phyloP scores from a whole-genome alignment of 2,329 filamentous ascomycete species.

The Bipolaris zeicola region DNA sequence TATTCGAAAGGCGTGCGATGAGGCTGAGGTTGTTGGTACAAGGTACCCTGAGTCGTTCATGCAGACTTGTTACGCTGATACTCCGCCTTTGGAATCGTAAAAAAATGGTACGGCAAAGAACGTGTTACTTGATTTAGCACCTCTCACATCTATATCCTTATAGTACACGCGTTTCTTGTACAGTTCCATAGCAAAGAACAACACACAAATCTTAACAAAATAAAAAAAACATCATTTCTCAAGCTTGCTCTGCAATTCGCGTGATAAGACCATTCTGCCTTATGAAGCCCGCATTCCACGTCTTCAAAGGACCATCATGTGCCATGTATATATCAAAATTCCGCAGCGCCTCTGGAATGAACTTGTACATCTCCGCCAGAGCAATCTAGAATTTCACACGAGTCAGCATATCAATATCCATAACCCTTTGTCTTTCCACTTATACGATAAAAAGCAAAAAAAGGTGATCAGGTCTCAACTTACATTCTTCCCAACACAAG shows the following conservation, averaged over 20 bases:
- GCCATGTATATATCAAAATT: constrained; percentile 21
- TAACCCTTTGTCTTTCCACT: too few species aligned
- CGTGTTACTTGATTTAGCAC: background rate
- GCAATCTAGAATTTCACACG: constrained; percentile 15
- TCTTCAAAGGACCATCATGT: constrained; percentile 22
- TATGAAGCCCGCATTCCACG: constrained; percentile 21
- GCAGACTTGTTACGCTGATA: constrained; percentile 47
- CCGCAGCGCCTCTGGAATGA: constrained; percentile 22
- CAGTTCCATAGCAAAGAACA: background rate
- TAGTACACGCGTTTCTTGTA: background rate
- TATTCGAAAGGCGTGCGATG: constrained; percentile 33
- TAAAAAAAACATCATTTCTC: background rate
- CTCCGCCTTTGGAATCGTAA: constrained; percentile 35
- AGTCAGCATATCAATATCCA: background rate
- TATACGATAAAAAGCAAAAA: background rate
- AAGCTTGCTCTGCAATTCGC: background rate
- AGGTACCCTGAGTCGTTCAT: constrained; percentile 50
- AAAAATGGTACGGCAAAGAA: too few species aligned
- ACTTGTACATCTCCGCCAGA: constrained; percentile 18
- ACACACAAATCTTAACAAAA: background rate
- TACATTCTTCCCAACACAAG: constrained; percentile 31
- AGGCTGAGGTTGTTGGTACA: constrained; percentile 51
- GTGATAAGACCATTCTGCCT: constrained; percentile 24
- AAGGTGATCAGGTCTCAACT: background rate
- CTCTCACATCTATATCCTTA: background rate